Conservation (phyloP, 116 monocot genomes). For the Iris pallida region DNA sequence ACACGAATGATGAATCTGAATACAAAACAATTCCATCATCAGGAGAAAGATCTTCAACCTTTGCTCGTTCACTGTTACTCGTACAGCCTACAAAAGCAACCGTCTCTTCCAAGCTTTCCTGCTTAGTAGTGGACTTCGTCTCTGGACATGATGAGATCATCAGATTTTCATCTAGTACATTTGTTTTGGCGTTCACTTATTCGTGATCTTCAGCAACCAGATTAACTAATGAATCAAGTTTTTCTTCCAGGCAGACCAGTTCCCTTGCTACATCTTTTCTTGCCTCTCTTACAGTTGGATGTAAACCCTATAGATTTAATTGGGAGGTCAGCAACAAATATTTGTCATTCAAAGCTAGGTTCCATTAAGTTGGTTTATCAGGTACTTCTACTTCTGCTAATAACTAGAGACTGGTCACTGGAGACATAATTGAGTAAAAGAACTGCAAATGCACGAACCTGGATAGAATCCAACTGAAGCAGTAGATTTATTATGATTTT, state of each 20-base stretch:
- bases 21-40: background rate
- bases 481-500: conserved; percentile 71
- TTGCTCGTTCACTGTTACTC: background rate
- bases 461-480: conserved; percentile 62
- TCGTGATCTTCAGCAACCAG: background rate
- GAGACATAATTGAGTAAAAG: background rate
- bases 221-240: conserved; percentile 34
- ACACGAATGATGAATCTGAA: background rate
- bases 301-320: conserved; percentile 35
- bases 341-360: background rate
- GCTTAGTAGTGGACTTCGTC: background rate
- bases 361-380: background rate
- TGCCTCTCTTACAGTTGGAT: conserved; percentile 44
- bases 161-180: background rate
- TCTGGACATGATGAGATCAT: background rate
- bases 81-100: background rate
- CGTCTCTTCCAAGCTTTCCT: conserved; percentile 3
- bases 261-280: conserved; percentile 54
- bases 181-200: conserved; percentile 2
- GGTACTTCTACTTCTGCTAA: background rate
- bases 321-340: too few relatives aligned
- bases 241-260: conserved; percentile 49
- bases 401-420: background rate
- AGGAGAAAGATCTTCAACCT: background rate
- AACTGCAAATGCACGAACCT: conserved; percentile 28